These are phyloP conservation scores for Plasmodium gonderi DNA, from an alignment of 169 alveolate genomes.

Conservation along the genomic window DNA sequence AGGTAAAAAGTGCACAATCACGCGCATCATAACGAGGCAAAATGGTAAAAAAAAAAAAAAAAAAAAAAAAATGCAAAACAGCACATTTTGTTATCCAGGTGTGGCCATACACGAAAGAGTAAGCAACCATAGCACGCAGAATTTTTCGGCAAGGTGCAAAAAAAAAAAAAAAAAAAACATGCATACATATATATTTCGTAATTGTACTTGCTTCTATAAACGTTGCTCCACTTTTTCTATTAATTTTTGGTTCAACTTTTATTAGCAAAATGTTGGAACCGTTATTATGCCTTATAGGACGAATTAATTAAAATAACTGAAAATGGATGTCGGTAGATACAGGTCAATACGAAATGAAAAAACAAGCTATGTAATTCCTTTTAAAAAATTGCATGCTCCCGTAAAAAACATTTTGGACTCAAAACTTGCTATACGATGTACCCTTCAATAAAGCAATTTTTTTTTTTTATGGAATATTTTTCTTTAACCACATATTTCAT, in stretches of 20 bases:
- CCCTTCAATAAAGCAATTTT: constrained; percentile 19
- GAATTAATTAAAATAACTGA: not conserved
- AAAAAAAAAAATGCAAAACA: no score
- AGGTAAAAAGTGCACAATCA: not conserved
- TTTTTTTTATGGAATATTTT: constrained; percentile 7
- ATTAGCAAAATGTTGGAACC: not conserved
- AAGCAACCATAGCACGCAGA: not conserved
- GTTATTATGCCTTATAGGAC: constrained; percentile 3
- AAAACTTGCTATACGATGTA: not conserved
- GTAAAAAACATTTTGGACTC: constrained; percentile 1
- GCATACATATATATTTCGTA: not conserved
- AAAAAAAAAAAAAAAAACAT: no score
- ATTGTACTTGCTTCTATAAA: not conserved
- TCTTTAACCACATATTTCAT: constrained; percentile 51
- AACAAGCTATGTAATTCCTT: constrained; percentile 9
- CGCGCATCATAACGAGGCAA: not conserved
- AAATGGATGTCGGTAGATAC: not conserved
- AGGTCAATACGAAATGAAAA: constrained; percentile 1
- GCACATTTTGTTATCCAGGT: not conserved
- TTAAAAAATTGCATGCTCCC: constrained; percentile 40
- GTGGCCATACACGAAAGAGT: not conserved
- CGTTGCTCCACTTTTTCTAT: not conserved
- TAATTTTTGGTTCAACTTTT: not conserved
- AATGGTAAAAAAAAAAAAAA: no score
- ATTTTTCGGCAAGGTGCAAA: constrained; percentile 1